A percentile compares a stretch with the other conserved stretches of the same genome.
Evolutionary conservation across 805 yeast genomes (phyloP).

Genomic region (Candida xyloterini): DNA sequence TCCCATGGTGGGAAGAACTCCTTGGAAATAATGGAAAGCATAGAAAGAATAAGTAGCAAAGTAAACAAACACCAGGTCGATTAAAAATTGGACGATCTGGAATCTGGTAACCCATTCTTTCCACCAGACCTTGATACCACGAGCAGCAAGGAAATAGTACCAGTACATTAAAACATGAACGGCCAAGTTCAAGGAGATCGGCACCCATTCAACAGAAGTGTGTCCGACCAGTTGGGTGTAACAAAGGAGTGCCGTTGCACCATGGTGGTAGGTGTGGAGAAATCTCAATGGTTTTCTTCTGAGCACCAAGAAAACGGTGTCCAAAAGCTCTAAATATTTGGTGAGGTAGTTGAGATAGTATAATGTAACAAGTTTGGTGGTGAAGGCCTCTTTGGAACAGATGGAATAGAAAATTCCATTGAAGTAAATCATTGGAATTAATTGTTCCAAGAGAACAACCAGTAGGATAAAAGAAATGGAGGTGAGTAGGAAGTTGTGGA

Average conservation of each 20-base stretch:
- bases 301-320: conserved; percentile 86
- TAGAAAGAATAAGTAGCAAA: conserved; percentile 92
- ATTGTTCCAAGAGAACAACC: conserved; percentile 75
- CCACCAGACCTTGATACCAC: conserved; percentile 98
- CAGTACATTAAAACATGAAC: conserved; percentile 98
- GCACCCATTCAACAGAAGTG: conserved; percentile 94
- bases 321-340: conserved; percentile 84
- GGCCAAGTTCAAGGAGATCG: conserved; percentile 79
- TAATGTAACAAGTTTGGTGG: conserved; percentile 75
- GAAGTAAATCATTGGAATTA: conserved; percentile 68
- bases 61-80: conserved; percentile 88
- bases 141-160: conserved; percentile 90
- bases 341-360: conserved; percentile 91
- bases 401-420: conserved; percentile 84
- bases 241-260: conserved; percentile 94
- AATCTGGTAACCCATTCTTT: conserved; percentile 97
- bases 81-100: conserved; percentile 89
- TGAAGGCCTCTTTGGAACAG: conserved; percentile 76
- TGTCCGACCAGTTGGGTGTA: conserved; percentile 88
- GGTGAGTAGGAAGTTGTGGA: conserved; percentile 80
- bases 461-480: conserved; percentile 62
- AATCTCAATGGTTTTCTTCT: conserved; percentile 90
- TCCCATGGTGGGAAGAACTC: conserved; percentile 70
- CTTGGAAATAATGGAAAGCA: conserved; percentile 61
- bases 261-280: conserved; percentile 95